Base-by-base conservation (phyloP, 345 rosid species). In the Odontarrhena argentea region DNA sequence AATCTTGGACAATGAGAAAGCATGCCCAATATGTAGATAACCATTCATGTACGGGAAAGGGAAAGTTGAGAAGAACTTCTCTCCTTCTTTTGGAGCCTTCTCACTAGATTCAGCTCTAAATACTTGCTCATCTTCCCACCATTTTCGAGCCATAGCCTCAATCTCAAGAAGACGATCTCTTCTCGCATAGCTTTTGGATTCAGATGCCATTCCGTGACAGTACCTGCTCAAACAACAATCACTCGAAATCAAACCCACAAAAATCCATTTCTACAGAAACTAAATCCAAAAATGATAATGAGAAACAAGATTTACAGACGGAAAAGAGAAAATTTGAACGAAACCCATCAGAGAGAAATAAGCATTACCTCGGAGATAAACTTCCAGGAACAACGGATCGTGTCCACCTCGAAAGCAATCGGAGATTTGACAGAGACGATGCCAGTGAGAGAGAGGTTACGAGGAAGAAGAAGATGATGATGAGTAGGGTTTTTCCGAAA, bases 21-120 rank as follows among this genome's bases (percentile, higher is more conserved):
- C 96, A 51, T 89, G 96, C 2, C 91, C 96, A 44, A 87, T 83
- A 60, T 89, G 96, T 69, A 89, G 70, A 50, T 71, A 84, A 3
- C 96, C 96, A 54, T 89, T 89, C 96, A 89, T 89, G 41, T 89
- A 89, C 0, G 96, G 96, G 64, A 79, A 85, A 0, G 96, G 91
- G 48, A 89, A 89, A 15, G 86, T 87, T 3, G 91, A 86, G 69
- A 82, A 87, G 65, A 89, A 89, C 78, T 89, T 89, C 55, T 85
- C 94, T 3, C 91, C 89, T 2, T 71, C 56, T 53, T 77, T 44
- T 3, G 91, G 87, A 44, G 71, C 75, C 37, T 61, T 78, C 49
- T 79, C 82, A 7, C 81, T 40, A 32, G 96, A 54, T 9, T 86
- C 91, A 25, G 98, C 87, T 49, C 34, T 77, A 66, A 89, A 92